Evolutionary conservation across 257 asterid species (phyloP), one percentile per base, ranked within the genome.

Genomic region (Catharanthus roseus): DNA sequence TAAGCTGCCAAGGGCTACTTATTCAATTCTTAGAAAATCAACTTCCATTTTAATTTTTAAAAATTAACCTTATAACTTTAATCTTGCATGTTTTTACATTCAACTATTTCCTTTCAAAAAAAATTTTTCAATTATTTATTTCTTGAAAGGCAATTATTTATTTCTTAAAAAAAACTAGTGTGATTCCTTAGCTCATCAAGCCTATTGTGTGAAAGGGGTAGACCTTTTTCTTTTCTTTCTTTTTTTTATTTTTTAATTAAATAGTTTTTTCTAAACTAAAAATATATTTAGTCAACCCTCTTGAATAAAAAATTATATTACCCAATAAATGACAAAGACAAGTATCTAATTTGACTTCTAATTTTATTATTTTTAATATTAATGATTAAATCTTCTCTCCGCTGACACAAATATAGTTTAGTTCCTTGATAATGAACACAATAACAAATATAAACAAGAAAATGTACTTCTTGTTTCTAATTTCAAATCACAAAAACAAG

Each of bases 301-400:
- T 57, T 57, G 64, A 3, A 18, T 50, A 50, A 19, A 50, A 57
- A 5, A 3, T 10, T 54, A 10, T 23, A 54, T 11, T 15, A 13
- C 38, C n/a, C 2, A 58, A 58, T 29, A 68, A 68, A 29, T 10
- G 26, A 49, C 34, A 68, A 31, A 16, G 62, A 31, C 12, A 51
- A 68, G n/a, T n/a, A 53, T 53, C 34, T 53, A 21, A 51, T 68
- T 68, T 51, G 64, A 68, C 38, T 51, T 68, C 1, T 9, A n/a
- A n/a, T 0, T 5, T 50, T 68, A 15, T 50, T 3, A 1, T 47
- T 18, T 50, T 9, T 10, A 49, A 31, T 1, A 3, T 42, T 42
- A 42, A 38, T 38, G 3, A 7, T 7, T 38, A 38, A 29, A 60
- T 0, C 24, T 6, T 60, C 24, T 21, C 41, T 6, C 34, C n/a